Base-by-base conservation (phyloP, 148 eudicot species). In the Fagopyrum esculentum region DNA sequence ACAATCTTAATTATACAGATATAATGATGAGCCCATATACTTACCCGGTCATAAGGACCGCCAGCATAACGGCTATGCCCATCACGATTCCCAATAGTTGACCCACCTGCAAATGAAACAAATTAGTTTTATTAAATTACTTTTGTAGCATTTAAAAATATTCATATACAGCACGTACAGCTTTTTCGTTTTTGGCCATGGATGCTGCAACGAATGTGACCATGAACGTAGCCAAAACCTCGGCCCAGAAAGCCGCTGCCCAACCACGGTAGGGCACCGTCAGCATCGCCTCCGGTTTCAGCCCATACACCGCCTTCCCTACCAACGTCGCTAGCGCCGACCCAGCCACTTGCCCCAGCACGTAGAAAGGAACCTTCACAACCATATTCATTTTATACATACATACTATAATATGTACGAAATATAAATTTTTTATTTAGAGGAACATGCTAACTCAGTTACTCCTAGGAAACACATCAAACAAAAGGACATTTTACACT, bases 21-120 rank as follows among this genome's bases (percentile, higher is more conserved):
- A 54, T 54, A 22, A 16, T 10, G 16, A 59, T 22, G 16, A 59
- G 5, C 29, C 16, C 10, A 59, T 16, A 59, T 46, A 57, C 46
- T 72, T n/a, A 46, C 98, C 90, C 98, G 0, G 94, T 82, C 56
- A 93, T 88, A 57, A 90, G 84, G 46, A 93, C 98, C 13, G 89
- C 97, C 71, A 90, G 88, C 69, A 84, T 84, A 76, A 89, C 91
- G 6, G 90, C 87, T 71, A 81, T 79, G 19, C 98, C 98, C 80
- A 86, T 76, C 71, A 87, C 84, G 75, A 93, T 76, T 47, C 92
- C 92, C 78, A 96, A 54, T 19, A 89, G 50, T 45, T 75, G 78
- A 15, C 87, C 86, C 26, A 83, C 78, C 98, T 93, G 86, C 78
- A 85, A 44, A 30, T 64, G 26, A 29, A 60, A 9, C 2, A 26